phyloP scores from a whole-genome alignment of 306 rosid genomes.

The Cicer arietinum region DNA sequence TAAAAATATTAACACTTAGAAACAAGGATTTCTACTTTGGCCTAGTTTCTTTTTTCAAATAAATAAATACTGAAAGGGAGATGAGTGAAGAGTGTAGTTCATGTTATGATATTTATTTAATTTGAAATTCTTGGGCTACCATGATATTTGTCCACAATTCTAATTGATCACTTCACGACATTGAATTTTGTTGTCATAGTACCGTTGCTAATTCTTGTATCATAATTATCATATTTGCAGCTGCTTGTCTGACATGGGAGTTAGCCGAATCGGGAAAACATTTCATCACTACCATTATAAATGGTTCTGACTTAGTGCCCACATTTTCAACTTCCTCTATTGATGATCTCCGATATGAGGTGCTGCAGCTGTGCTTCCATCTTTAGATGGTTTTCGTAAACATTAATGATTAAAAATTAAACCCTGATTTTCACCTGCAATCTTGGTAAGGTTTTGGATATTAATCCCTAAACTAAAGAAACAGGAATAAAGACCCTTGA shows the following conservation, averaged over 20 bases:
- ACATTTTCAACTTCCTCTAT: slow-evolving; percentile 90
- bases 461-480: not conserved
- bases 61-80: not conserved
- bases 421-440: not conserved
- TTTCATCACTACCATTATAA: slow-evolving; percentile 85
- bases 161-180: not conserved
- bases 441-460: not conserved
- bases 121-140: slow-evolving; percentile 17
- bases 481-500: not conserved
- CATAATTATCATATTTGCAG: slow-evolving; percentile 59
- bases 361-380: slow-evolving; percentile 40
- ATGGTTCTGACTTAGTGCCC: slow-evolving; percentile 97
- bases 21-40: slow-evolving; percentile 15
- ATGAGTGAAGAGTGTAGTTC: slow-evolving; percentile 6
- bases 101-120: slow-evolving; percentile 11
- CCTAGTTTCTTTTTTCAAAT: slow-evolving; percentile 11
- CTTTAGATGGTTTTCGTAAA: slow-evolving; percentile 28
- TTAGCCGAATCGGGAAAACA: slow-evolving; percentile 97
- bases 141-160: not conserved
- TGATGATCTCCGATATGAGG: slow-evolving; percentile 96
- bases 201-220: slow-evolving; percentile 29
- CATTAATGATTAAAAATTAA: not conserved
- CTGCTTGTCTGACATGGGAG: slow-evolving; percentile 98
- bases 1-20: not conserved
- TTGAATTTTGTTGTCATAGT: slow-evolving; percentile 32